A percentile compares a stretch with the other conserved stretches of the same genome.
Evolutionary conservation across 2,329 filamentous ascomycete genomes (phyloP).

Genomic region (Claviceps sorghi): DNA sequence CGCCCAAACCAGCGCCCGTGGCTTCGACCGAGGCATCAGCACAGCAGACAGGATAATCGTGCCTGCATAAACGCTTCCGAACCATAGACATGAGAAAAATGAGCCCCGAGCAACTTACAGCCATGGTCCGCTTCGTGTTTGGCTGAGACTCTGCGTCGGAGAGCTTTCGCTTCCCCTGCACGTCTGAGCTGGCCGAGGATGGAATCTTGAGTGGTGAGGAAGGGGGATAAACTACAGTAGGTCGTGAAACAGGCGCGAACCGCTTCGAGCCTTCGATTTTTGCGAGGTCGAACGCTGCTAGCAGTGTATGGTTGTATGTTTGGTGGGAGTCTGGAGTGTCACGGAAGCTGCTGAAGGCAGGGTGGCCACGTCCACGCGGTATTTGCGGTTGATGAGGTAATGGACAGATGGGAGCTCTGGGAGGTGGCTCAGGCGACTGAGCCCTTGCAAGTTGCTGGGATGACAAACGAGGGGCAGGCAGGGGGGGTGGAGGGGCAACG

Average conservation of each 20-base stretch:
- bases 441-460: not conserved
- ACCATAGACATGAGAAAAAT: not conserved
- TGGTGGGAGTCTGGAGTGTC: not conserved
- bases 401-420: not conserved
- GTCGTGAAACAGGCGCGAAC: not conserved
- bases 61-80: not conserved
- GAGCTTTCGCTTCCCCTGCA: constrained; percentile 54
- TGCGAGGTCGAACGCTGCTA: not conserved
- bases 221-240: not conserved
- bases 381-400: constrained; percentile 5
- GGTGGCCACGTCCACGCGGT: not conserved
- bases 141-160: constrained; percentile 44
- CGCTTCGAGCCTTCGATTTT: not conserved
- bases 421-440: too few relatives aligned
- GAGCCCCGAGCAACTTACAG: constrained; percentile 30
- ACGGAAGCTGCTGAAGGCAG: not conserved
- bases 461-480: constrained; percentile 4
- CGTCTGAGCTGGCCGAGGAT: constrained; percentile 22
- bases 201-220: constrained; percentile 19
- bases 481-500: not conserved
- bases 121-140: constrained; percentile 45
- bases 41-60: not conserved
- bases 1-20: not conserved
- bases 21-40: not conserved
- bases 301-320: not conserved